Evolutionary conservation across 306 rosid genomes (phyloP).

Genomic region (Quercus berberidifolia): DNA sequence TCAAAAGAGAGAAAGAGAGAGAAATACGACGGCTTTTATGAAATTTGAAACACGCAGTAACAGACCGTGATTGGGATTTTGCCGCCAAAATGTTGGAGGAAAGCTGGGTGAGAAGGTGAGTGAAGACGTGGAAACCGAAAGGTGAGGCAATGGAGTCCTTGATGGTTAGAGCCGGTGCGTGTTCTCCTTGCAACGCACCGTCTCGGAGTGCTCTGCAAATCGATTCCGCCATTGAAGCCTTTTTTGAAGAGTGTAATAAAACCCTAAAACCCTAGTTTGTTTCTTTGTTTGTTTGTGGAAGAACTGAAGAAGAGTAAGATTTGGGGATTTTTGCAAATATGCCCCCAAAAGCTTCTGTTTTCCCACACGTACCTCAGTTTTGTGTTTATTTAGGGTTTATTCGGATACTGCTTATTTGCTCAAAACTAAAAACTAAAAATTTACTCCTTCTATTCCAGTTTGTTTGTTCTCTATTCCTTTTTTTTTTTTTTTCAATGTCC

Average conservation of each 20-base stretch:
- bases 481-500: too few species aligned
- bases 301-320: neutral
- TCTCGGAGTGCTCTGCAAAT: constrained; percentile 69
- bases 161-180: constrained; percentile 72
- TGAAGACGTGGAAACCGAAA: constrained; percentile 53
- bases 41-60: constrained; percentile 3
- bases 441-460: too few species aligned
- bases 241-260: neutral
- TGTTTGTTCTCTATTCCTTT: too few species aligned
- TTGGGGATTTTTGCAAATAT: neutral
- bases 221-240: constrained; percentile 63
- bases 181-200: constrained; percentile 84
- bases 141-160: constrained; percentile 69
- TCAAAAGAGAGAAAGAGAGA: neutral
- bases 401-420: too few species aligned
- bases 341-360: neutral
- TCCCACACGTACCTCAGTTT: neutral
- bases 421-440: too few species aligned
- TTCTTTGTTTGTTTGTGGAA: too few species aligned
- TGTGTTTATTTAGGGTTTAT: too few species aligned
- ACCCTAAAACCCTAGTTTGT: neutral
- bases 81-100: constrained; percentile 50
- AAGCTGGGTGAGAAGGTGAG: constrained; percentile 59
- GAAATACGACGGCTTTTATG: neutral
- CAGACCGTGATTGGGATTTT: constrained; percentile 76